Evolutionary conservation across 805 yeast genomes (phyloP).

Genomic region (Kockiozyma suomiensis): DNA sequence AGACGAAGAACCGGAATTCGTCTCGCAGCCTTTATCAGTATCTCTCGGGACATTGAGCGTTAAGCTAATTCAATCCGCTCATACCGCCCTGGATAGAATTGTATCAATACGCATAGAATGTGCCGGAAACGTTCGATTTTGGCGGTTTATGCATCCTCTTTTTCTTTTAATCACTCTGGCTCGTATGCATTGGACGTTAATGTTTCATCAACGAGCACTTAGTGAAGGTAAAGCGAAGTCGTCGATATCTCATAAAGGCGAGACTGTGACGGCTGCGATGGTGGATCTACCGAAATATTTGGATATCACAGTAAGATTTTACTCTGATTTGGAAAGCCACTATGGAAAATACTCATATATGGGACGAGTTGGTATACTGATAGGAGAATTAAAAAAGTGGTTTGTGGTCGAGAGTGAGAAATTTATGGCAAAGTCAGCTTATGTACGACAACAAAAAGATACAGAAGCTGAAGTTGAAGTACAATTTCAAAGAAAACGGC

Average conservation of each 20-base stretch:
- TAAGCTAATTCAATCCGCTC: neutral
- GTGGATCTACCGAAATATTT: neutral
- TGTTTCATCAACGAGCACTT: neutral
- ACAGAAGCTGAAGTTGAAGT: no score
- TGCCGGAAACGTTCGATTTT: neutral
- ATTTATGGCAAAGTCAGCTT: neutral
- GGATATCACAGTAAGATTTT: neutral
- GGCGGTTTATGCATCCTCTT: conserved; percentile 8
- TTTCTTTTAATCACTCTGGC: neutral
- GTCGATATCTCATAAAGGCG: neutral
- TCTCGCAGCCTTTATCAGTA: neutral
- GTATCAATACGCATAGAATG: neutral
- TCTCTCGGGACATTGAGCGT: conserved; percentile 5
- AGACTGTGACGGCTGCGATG: neutral
- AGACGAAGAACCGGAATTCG: neutral
- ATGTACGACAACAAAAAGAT: neutral
- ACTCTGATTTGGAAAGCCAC: neutral
- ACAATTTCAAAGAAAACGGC: neutral
- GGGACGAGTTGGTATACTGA: conserved; percentile 1
- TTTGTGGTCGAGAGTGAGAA: neutral
- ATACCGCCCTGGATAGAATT: conserved; percentile 8
- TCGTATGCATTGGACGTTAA: conserved; percentile 3
- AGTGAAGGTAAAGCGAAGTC: neutral
- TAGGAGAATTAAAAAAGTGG: neutral
- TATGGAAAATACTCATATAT: neutral